phyloP scores from a whole-genome alignment of 768 basidiomycete species.

The Phaeotremella skinneri region DNA sequence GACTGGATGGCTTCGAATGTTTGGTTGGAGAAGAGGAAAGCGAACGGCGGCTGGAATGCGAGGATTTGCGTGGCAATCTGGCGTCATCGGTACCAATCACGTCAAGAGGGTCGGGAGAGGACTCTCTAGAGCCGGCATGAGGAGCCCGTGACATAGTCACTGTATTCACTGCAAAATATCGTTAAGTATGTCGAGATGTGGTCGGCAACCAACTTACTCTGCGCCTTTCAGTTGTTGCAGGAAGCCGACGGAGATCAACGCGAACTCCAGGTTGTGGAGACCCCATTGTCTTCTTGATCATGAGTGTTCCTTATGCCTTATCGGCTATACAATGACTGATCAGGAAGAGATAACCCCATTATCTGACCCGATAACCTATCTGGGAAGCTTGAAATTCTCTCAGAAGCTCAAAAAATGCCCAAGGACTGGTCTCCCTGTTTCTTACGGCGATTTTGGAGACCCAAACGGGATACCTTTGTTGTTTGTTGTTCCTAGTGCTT shows the following conservation, averaged over 20 bases:
- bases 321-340: no score
- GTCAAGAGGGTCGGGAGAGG: constrained; percentile 17
- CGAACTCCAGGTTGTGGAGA: not conserved
- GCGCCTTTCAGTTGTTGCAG: no score
- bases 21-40: not conserved
- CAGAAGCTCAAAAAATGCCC: constrained; percentile 30
- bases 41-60: not conserved
- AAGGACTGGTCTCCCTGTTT: constrained; percentile 35
- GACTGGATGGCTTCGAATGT: not conserved
- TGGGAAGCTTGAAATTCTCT: constrained; percentile 33
- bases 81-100: constrained; percentile 6
- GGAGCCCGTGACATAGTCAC: not conserved
- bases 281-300: not conserved
- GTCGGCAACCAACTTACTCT: no score
- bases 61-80: not conserved
- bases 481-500: constrained; percentile 38
- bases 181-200: no score
- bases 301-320: not conserved
- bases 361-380: constrained; percentile 32
- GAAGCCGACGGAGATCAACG: no score
- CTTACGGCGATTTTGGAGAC: constrained; percentile 41
- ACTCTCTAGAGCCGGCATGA: constrained; percentile 1
- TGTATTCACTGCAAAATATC: not conserved
- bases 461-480: constrained; percentile 37
- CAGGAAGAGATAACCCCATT: not conserved